Percentiles rank a stretch among this genome's conserved stretches.
These are phyloP conservation scores for Septoria linicola DNA, from an alignment of 2,329 filamentous ascomycete genomes.

Conservation along the genomic window DNA sequence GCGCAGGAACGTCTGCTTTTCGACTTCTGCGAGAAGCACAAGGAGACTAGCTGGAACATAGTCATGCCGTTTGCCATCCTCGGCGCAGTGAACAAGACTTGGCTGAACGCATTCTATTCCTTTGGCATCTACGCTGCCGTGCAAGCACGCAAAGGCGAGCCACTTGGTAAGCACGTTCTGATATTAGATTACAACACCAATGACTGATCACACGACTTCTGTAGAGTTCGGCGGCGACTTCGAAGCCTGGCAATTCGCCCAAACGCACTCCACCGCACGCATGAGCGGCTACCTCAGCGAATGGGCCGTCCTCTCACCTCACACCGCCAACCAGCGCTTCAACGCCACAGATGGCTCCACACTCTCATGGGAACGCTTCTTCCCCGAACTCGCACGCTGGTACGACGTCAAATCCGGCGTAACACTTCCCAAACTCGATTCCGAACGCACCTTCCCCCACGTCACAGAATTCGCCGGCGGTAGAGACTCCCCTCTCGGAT, in stretches of 20 bases:
- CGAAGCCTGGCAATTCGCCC: conserved; percentile 44
- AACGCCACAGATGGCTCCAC: conserved; percentile 47
- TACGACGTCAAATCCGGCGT: conserved; percentile 5
- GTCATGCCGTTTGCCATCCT: conserved; percentile 48
- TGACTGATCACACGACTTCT: conserved; percentile 12
- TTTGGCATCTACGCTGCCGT: conserved; percentile 51
- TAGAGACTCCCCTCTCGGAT: conserved; percentile 7
- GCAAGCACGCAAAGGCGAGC: conserved; percentile 39
- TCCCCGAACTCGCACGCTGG: conserved; percentile 10
- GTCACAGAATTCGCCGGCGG: conserved; percentile 3
- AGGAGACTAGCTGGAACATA: conserved; percentile 45
- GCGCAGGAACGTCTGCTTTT: conserved; percentile 50
- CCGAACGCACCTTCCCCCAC: not conserved
- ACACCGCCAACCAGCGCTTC: conserved; percentile 47
- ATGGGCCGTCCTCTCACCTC: conserved; percentile 46
- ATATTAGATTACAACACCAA: too few relatives aligned
- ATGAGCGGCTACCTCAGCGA: conserved; percentile 51
- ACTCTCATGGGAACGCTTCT: conserved; percentile 44
- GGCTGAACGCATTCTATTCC: conserved; percentile 50
- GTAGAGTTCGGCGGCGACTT: conserved; percentile 47
- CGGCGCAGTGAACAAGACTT: conserved; percentile 49
- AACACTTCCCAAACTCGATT: not conserved
- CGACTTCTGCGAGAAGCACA: conserved; percentile 39
- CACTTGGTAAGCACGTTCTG: conserved; percentile 16
- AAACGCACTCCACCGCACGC: conserved; percentile 43